These are phyloP conservation scores for Microdochium bolleyi DNA, from an alignment of 2,329 filamentous ascomycete species.

Conservation along the genomic window DNA sequence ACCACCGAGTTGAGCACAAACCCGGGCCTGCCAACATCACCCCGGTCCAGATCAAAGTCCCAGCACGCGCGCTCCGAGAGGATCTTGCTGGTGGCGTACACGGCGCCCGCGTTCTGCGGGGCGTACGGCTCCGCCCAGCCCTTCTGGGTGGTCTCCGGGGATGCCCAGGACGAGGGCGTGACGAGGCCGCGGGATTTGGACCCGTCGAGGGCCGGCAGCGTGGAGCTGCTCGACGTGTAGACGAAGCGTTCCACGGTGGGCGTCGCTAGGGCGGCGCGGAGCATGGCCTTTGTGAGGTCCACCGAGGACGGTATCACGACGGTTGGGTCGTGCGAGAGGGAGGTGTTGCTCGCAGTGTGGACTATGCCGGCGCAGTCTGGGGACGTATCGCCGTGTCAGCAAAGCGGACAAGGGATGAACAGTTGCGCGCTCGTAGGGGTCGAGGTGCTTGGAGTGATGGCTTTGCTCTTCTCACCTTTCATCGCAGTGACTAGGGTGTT, in stretches of 20 bases:
- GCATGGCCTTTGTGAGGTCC: neutral
- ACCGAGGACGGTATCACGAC: neutral
- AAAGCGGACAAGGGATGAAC: too few relatives aligned
- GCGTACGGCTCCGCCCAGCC: neutral
- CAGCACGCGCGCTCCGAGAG: neutral
- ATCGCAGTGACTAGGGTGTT: neutral
- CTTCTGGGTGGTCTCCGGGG: neutral
- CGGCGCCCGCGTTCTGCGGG: neutral
- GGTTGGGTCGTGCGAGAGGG: neutral
- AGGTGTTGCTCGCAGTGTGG: neutral
- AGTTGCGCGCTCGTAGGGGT: neutral
- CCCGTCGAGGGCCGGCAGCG: neutral
- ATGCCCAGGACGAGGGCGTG: neutral
- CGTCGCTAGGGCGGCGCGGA: neutral
- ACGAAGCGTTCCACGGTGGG: neutral
- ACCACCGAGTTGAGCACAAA: neutral
- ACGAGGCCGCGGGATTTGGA: neutral
- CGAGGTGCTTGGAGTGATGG: neutral
- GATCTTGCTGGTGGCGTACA: neutral
- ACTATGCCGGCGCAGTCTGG: neutral
- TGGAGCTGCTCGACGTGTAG: neutral
- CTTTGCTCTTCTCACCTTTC: neutral
- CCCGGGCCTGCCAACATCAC: neutral
- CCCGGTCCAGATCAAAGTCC: neutral
- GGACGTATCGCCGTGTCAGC: too few relatives aligned